phyloP scores from a whole-genome alignment of 1,284 basidiomycete genomes.

The Boletus mariae region DNA sequence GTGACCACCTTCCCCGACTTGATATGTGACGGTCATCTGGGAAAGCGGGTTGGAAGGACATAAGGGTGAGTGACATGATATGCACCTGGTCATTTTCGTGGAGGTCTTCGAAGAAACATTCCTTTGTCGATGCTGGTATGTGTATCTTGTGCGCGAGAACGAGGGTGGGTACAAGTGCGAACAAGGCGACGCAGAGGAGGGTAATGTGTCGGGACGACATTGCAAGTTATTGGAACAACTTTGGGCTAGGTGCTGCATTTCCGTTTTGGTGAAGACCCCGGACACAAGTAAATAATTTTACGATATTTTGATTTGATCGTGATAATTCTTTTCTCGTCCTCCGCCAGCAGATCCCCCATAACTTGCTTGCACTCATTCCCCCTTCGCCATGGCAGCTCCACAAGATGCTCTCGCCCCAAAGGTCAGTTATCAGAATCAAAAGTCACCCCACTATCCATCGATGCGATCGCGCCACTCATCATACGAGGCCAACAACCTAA shows the following conservation, averaged over 20 bases:
- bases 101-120: constrained; percentile 98
- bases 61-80: neutral
- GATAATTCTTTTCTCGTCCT: constrained; percentile 33
- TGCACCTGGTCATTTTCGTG: constrained; percentile 89
- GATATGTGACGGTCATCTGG: constrained; percentile 99
- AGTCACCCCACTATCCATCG: constrained; percentile 17
- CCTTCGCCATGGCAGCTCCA: constrained; percentile 54
- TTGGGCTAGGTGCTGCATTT: neutral
- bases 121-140: constrained; percentile 76
- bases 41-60: constrained; percentile 4
- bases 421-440: constrained; percentile 39
- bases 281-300: constrained; percentile 19
- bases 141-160: constrained; percentile 66
- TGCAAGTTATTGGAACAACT: neutral
- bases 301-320: constrained; percentile 15
- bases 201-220: constrained; percentile 23
- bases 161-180: constrained; percentile 43
- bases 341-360: constrained; percentile 23
- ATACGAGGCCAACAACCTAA: constrained; percentile 20
- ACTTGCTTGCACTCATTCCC: constrained; percentile 6
- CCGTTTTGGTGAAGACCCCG: constrained; percentile 27
- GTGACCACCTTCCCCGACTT: constrained; percentile 95
- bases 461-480: constrained; percentile 30
- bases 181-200: constrained; percentile 39
- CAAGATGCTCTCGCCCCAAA: constrained; percentile 66